Conservation (phyloP, 2,329 filamentous ascomycete genomes). For the Aureobasidium sp. region DNA sequence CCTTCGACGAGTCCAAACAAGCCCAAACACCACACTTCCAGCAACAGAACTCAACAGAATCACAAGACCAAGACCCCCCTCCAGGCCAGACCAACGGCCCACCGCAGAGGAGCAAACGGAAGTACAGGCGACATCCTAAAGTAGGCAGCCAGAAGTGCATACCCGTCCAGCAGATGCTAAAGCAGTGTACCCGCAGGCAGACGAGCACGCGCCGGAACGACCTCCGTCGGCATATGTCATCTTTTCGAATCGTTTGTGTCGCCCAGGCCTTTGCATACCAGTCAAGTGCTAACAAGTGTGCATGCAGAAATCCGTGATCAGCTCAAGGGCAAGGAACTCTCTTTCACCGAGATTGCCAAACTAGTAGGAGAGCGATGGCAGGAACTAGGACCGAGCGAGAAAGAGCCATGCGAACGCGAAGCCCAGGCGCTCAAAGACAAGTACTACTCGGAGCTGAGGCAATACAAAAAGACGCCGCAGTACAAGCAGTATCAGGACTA, state of each 20-base stretch:
- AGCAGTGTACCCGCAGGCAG: conserved; percentile 42
- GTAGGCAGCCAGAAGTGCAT: conserved; percentile 29
- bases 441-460: conserved; percentile 61
- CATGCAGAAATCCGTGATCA: conserved; percentile 63
- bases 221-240: conserved; percentile 77
- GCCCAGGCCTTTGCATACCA: not conserved
- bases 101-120: conserved; percentile 47
- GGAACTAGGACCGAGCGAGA: conserved; percentile 54
- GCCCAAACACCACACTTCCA: conserved; percentile 19
- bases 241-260: conserved; percentile 67
- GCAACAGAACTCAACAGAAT: conserved; percentile 16
- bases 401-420: conserved; percentile 64
- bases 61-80: conserved; percentile 14
- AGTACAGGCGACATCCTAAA: conserved; percentile 71
- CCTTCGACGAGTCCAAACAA: conserved; percentile 46
- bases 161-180: conserved; percentile 12
- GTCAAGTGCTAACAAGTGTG: not conserved
- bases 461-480: conserved; percentile 69
- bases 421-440: conserved; percentile 66
- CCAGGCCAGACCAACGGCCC: not conserved
- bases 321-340: conserved; percentile 64
- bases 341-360: conserved; percentile 78
- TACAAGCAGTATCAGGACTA: conserved; percentile 64
- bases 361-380: conserved; percentile 78
- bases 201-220: conserved; percentile 70